Evolutionary conservation across 805 yeast genomes (phyloP).

Genomic region (Torulaspora gathmanii): DNA sequence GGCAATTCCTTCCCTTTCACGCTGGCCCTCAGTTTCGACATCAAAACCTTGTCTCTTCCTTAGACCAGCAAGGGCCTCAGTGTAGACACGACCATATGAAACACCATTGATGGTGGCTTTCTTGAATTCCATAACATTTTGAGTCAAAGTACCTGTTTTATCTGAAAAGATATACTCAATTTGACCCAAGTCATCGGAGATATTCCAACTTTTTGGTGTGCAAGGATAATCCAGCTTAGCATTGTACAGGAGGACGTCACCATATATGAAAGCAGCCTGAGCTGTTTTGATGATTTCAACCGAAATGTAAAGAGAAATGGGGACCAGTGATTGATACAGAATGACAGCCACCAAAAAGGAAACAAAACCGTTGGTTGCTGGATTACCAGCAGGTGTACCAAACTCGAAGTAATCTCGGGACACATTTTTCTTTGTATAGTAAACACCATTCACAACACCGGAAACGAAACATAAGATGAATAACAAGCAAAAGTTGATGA

Average conservation of each 20-base stretch:
- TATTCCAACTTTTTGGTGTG: conserved; percentile 79
- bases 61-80: conserved; percentile 77
- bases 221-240: conserved; percentile 70
- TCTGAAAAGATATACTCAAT: conserved; percentile 81
- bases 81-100: conserved; percentile 73
- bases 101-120: conserved; percentile 72
- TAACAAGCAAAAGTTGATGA: conserved; percentile 58
- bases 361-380: conserved; percentile 65
- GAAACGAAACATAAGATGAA: conserved; percentile 65
- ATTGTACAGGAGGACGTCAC: conserved; percentile 69
- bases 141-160: conserved; percentile 80
- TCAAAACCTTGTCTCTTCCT: conserved; percentile 74
- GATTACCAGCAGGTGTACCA: conserved; percentile 61
- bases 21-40: conserved; percentile 54
- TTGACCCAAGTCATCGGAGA: conserved; percentile 82
- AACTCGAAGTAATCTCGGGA: conserved; percentile 66
- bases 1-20: conserved; percentile 50
- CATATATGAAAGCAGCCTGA: conserved; percentile 74
- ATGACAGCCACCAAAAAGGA: conserved; percentile 73
- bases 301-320: conserved; percentile 76
- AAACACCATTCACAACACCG: conserved; percentile 67
- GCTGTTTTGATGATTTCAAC: conserved; percentile 78
- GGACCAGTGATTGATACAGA: conserved; percentile 73
- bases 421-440: conserved; percentile 43
- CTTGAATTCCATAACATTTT: conserved; percentile 80